Base-by-base conservation (phyloP, 768 basidiomycete species). In the Phallus indusiatus region DNA sequence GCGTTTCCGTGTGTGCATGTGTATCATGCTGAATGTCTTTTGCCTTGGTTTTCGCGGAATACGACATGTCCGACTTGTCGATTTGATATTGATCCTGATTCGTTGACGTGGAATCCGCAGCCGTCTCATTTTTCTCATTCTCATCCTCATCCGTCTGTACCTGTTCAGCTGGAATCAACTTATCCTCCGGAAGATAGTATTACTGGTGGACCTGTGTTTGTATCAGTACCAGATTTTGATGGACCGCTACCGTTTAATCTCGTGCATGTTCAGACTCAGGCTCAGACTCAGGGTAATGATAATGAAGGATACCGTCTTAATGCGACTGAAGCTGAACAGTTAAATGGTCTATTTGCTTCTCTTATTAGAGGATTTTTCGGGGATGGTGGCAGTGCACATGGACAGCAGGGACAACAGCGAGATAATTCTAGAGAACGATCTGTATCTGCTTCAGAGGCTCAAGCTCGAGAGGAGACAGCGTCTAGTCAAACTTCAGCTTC, bases 61-160 rank as follows among this genome's bases (percentile, higher is more conserved):
- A 90, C 89, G 18, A 90, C 89, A 1, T 91, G 89, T 64, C 89
- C 89, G 0, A 87, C 86, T 0, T 91, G 89, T 70, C 74, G 89
- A 62, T 91, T 91, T 65, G 84, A 91, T 63, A 80, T 91, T 56
- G 89, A 91, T 66, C 89, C 89, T 0, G 83, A 88, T 57, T 84
- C 84, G 59, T 69, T 90, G 50, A 88, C 86, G 0, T 81, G 75
- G 56, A 64, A 65, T 36, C 65, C 67, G 1, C 61, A 34, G 7
- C 35, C 34, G n/a, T n/a, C n/a, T n/a, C n/a, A n/a, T n/a, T n/a
- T n/a, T n/a, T n/a, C n/a, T n/a, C n/a, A n/a, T 16, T 42, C 28
- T 24, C 54, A 65, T 17, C 62, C 47, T 67, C 61, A 17, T 0
- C 34, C 37, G 14, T n/a, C n/a, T n/a, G n/a, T n/a, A n/a, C n/a